Base-by-base conservation (phyloP, 352 stramenopile genomes). In the Phytophthora megakarya region DNA sequence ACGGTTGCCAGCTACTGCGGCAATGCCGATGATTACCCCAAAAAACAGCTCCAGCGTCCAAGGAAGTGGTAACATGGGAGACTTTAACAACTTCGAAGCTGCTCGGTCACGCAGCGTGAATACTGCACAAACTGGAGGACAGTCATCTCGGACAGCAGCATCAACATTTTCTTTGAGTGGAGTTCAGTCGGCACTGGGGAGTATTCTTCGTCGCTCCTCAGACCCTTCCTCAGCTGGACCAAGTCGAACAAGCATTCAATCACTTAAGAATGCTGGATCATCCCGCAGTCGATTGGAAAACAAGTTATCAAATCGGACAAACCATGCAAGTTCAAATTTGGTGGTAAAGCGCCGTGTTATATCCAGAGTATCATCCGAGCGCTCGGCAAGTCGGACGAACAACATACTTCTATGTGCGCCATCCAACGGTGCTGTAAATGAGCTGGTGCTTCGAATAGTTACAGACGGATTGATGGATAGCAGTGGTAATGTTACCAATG, bases 401-500 rank as follows among this genome's bases (percentile, higher is more conserved):
- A 87, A 96, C 55, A 76, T 97, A 12, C 61, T 97, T 15, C 71
- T 97, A 11, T 96, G 88, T 65, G 90, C 91, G 2, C 91, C 91
- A 13, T 97, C 91, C 11, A 97, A 97, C 65, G 90, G 90, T 32
- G 91, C 91, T 18, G 88, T 97, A 0, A 93, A 97, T 52, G 89
- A 97, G 50, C 39, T 97, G 21, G 85, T 97, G n/a, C 46, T 94
- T 25, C 83, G 90, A 43, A 91, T 97, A 26, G 82, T 96, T 25
- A 89, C 76, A 0, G 79, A 97, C 39, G 89, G 89, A 7, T 67
- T 97, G 0, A 73, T 93, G 54, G 88, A 91, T 51, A 79, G 60
- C 25, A 54, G 48, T 0, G 86, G 87, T 0, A 76, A 80, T 1
- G 39, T 81, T 5, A 71, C 66, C 1, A 84, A 80, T 63, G 81